These are phyloP conservation scores for Cucumis hystrix DNA, from an alignment of 306 rosid species.

Conservation along the genomic window DNA sequence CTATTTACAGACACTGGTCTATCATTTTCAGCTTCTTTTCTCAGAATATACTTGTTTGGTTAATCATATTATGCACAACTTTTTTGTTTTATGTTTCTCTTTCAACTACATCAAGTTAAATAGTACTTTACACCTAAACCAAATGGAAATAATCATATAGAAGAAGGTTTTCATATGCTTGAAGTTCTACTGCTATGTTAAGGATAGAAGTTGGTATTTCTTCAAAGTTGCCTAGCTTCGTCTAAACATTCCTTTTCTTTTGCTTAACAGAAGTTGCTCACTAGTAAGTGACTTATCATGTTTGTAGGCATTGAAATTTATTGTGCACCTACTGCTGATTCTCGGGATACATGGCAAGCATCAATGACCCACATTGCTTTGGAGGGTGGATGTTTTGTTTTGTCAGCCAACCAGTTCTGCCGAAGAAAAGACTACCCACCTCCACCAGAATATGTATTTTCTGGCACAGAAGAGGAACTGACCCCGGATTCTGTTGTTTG, in stretches of 20 bases:
- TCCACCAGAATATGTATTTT: constrained; percentile 65
- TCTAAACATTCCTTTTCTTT: neutral
- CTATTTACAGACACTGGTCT: neutral
- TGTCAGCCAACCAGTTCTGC: constrained; percentile 86
- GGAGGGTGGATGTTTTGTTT: constrained; percentile 94
- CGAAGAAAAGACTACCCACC: constrained; percentile 84
- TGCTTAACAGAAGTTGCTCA: neutral
- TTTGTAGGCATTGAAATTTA: constrained; percentile 77
- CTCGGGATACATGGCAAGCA: constrained; percentile 73
- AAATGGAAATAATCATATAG: neutral
- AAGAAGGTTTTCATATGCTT: neutral
- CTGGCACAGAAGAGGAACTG: constrained; percentile 55
- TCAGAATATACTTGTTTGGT: neutral
- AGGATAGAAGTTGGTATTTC: neutral
- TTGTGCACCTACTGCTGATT: constrained; percentile 92
- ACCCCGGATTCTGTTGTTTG: constrained; percentile 82
- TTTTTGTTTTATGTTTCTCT: neutral
- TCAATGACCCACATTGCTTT: constrained; percentile 83
- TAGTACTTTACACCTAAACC: neutral
- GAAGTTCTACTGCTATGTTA: neutral
- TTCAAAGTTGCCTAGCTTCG: neutral
- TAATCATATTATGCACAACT: neutral
- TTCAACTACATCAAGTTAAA: neutral
- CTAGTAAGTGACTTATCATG: neutral
- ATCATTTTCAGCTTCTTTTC: neutral